These are phyloP conservation scores for Infundibulicybe gibba DNA, from an alignment of 768 basidiomycete species.

Conservation along the genomic window DNA sequence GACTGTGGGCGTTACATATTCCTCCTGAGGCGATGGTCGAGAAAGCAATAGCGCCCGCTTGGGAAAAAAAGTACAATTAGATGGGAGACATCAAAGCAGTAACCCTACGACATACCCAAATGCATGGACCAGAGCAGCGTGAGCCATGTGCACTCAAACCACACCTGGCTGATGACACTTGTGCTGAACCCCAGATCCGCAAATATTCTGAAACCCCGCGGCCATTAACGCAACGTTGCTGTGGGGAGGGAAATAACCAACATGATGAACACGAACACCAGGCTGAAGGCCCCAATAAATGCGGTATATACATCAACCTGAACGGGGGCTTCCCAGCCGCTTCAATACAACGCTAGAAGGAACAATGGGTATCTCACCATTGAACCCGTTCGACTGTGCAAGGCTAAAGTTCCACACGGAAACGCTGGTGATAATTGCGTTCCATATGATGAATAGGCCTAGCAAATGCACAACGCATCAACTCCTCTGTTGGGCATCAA, in stretches of 20 bases:
- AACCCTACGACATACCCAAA: conserved; percentile 39
- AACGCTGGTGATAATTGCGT: conserved; percentile 59
- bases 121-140: conserved; percentile 53
- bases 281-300: conserved; percentile 54
- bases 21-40: conserved; percentile 32
- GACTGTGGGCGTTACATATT: conserved; percentile 31
- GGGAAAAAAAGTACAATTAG: conserved; percentile 1
- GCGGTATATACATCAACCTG: conserved; percentile 58
- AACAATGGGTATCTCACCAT: conserved; percentile 30
- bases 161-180: conserved; percentile 55
- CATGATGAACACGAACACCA: conserved; percentile 58
- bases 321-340: conserved; percentile 19
- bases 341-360: conserved; percentile 1
- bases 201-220: conserved; percentile 39
- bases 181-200: conserved; percentile 51
- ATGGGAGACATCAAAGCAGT: conserved; percentile 11
- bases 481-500: background rate
- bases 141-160: conserved; percentile 70
- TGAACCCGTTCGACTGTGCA: conserved; percentile 25
- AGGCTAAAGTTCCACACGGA: conserved; percentile 70
- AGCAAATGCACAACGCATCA: conserved; percentile 4
- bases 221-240: background rate
- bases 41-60: conserved; percentile 52
- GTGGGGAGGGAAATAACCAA: conserved; percentile 23
- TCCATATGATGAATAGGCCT: conserved; percentile 64